Evolutionary conservation across 805 yeast species (phyloP).

Genomic region (Ascoidea tarda): DNA sequence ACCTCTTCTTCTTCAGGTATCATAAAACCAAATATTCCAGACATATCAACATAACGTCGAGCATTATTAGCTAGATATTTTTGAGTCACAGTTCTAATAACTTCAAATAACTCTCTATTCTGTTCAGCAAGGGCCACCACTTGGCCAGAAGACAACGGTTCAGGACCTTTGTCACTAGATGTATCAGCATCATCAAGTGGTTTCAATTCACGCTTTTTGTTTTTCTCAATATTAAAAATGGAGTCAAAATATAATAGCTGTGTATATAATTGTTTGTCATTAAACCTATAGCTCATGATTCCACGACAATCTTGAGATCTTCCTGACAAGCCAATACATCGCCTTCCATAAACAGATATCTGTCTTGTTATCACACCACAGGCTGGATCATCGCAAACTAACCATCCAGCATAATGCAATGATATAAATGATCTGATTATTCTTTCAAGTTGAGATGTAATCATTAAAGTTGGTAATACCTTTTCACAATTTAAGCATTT

Average conservation of each 20-base stretch:
- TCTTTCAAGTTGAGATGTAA: slow-evolving; percentile 66
- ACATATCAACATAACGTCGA: slow-evolving; percentile 80
- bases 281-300: slow-evolving; percentile 60
- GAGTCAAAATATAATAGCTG: slow-evolving; percentile 71
- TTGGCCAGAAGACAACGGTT: slow-evolving; percentile 27
- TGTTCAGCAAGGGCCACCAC: slow-evolving; percentile 68
- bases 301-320: slow-evolving; percentile 46
- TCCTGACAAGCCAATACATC: slow-evolving; percentile 43
- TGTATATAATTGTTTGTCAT: slow-evolving; percentile 71
- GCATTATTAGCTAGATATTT: slow-evolving; percentile 74
- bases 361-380: slow-evolving; percentile 76
- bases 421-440: slow-evolving; percentile 57
- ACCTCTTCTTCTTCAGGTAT: not conserved
- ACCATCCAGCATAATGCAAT: slow-evolving; percentile 75
- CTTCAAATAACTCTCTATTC: slow-evolving; percentile 46
- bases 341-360: slow-evolving; percentile 76
- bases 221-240: slow-evolving; percentile 71
- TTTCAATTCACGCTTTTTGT: slow-evolving; percentile 39
- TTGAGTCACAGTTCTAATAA: slow-evolving; percentile 43
- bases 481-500: slow-evolving; percentile 49
- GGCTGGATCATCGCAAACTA: slow-evolving; percentile 70
- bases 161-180: not conserved
- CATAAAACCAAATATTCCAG: slow-evolving; percentile 59
- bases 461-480: slow-evolving; percentile 32
- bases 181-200: slow-evolving; percentile 22